Percentiles rank a stretch among this genome's conserved stretches.
Conservation (phyloP, 805 yeast genomes). For the Yarrowia porcina region DNA sequence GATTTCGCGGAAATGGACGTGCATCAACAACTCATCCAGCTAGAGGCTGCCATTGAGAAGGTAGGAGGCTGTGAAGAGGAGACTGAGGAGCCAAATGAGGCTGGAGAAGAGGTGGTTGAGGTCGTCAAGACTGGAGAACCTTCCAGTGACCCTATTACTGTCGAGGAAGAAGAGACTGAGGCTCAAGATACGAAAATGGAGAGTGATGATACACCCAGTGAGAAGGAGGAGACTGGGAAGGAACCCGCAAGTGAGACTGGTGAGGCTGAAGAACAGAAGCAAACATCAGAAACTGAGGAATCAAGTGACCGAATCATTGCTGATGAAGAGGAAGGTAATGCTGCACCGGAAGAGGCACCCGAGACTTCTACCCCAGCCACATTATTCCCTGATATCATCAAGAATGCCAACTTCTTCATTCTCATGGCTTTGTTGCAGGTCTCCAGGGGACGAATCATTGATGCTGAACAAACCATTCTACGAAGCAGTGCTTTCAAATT, state of each 20-base stretch:
- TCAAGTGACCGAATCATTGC: neutral
- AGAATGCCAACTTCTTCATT: slow-evolving; percentile 3
- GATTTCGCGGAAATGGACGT: slow-evolving; percentile 14
- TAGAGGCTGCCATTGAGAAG: neutral
- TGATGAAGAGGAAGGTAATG: neutral
- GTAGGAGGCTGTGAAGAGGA: neutral
- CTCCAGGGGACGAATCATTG: neutral
- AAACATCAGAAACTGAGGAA: neutral
- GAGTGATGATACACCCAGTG: neutral
- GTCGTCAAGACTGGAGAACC: neutral
- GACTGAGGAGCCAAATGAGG: neutral
- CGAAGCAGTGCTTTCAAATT: neutral
- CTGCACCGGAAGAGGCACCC: neutral
- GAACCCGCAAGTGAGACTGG: neutral
- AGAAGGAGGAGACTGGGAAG: neutral
- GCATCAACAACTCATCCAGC: slow-evolving; percentile 2
- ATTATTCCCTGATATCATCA: neutral
- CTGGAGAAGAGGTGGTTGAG: neutral
- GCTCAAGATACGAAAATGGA: neutral
- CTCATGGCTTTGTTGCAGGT: neutral
- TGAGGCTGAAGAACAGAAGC: neutral
- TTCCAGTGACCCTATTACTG: neutral
- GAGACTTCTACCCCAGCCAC: neutral
- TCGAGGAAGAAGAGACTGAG: neutral
- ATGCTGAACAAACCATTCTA: slow-evolving; percentile 3